These are phyloP conservation scores for Aegilops speltoides DNA, from an alignment of 176 grass and related monocot species.

Conservation along the genomic window DNA sequence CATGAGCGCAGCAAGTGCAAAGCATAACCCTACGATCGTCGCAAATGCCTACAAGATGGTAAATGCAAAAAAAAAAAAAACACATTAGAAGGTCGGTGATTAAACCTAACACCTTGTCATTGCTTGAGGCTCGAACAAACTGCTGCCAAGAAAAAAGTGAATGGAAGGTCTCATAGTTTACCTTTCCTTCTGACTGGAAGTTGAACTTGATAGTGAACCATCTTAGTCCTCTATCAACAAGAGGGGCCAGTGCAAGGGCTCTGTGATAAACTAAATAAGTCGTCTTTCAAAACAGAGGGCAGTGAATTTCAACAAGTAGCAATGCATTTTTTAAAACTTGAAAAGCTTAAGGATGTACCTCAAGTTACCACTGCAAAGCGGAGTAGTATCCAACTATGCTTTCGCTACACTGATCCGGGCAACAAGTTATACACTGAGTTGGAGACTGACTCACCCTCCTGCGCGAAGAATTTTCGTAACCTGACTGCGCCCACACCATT, in stretches of 20 bases:
- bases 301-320: neutral
- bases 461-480: slow-evolving; percentile 82
- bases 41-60: slow-evolving; percentile 63
- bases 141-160: neutral
- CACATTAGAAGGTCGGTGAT: slow-evolving; percentile 9
- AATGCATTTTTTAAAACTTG: neutral
- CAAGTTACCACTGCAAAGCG: neutral
- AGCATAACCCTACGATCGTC: slow-evolving; percentile 63
- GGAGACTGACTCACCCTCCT: slow-evolving; percentile 65
- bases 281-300: neutral
- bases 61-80: neutral
- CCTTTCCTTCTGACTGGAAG: slow-evolving; percentile 79
- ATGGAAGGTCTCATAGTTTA: neutral
- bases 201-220: slow-evolving; percentile 93
- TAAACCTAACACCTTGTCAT: slow-evolving; percentile 23
- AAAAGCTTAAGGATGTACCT: neutral
- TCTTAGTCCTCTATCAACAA: slow-evolving; percentile 74
- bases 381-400: neutral
- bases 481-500: slow-evolving; percentile 93
- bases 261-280: slow-evolving; percentile 30
- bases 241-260: slow-evolving; percentile 79
- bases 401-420: neutral
- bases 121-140: slow-evolving; percentile 32
- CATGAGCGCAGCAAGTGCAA: slow-evolving; percentile 55
- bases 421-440: neutral